Evolutionary conservation across 2,329 filamentous ascomycete genomes (phyloP), one percentile per base, ranked within the genome.

Genomic region (Ploettnerulaceae sp.): DNA sequence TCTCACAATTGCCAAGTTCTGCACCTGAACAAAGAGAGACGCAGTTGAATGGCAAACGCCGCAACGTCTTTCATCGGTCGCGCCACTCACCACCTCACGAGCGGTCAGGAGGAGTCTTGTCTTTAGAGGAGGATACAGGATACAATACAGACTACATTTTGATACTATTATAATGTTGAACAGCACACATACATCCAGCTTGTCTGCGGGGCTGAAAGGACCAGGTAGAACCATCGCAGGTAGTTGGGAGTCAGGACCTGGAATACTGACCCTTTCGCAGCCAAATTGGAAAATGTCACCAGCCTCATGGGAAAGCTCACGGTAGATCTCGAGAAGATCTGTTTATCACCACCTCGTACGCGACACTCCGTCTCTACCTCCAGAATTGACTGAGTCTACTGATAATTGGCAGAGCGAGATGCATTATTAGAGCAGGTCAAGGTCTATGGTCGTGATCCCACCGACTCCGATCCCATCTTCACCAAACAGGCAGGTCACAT

Each of bases 381-480:
- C n/a, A n/a, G n/a, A n/a, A n/a, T n/a, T n/a, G n/a, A n/a, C n/a
- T n/a, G 7, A 53, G 15, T 24, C 32, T 32, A 38, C 36, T 55
- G 26, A 57, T 38, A 17, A n/a, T 28, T 34, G 15, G 12, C 52
- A 89, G 86, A 86, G 61, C 76, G 81, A 52, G 76, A 80, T 57
- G 67, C 73, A 7, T 71, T 72, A 9, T 66, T 85, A 3, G 79
- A 84, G 55, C 70, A 89, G 57, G 72, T 96, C 38, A 95, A 95
- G 66, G 71, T 90, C 24, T 78, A 86, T 59, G 85, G 89, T 5
- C 81, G 89, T 50, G 81, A 84, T 58, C 79, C 83, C 6, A 71
- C 70, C 22, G 74, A 87, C 66, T 82, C 89, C 21, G 84, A 84
- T 48, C 84, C 88, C 1, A 91, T 97, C 48, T 96, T 93, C 67